Percentiles rank a stretch among this genome's conserved stretches.
phyloP scores from a whole-genome alignment of 768 basidiomycete species.

The Leucosporidium creatinivorum region DNA sequence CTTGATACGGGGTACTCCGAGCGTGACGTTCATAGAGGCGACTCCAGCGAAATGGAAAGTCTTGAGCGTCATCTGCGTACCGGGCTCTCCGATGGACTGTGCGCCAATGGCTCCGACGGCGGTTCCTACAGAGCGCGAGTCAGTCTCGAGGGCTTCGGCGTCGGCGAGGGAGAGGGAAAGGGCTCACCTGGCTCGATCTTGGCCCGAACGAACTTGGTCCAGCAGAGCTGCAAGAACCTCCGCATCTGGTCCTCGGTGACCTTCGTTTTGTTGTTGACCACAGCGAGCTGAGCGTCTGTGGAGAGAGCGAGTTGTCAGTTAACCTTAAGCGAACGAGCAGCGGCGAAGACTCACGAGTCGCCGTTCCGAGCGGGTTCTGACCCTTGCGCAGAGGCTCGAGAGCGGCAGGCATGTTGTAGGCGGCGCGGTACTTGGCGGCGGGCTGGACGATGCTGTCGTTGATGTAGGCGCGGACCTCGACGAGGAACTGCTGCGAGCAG shows the following conservation, averaged over 20 bases:
- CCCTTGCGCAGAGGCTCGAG: slow-evolving; percentile 38
- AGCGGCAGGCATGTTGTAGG: slow-evolving; percentile 76
- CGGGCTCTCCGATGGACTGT: slow-evolving; percentile 95
- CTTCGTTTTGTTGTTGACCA: slow-evolving; percentile 83
- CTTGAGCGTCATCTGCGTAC: slow-evolving; percentile 98
- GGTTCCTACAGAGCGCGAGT: slow-evolving; percentile 57
- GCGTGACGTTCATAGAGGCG: slow-evolving; percentile 98
- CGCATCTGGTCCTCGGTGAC: slow-evolving; percentile 75
- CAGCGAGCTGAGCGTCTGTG: slow-evolving; percentile 52
- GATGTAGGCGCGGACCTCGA: slow-evolving; percentile 64
- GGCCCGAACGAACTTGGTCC: slow-evolving; percentile 86
- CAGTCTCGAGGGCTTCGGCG: background rate
- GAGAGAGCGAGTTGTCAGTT: background rate
- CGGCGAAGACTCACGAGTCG: slow-evolving; percentile 9
- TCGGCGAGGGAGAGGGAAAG: background rate
- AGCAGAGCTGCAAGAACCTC: slow-evolving; percentile 75
- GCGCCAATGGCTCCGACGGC: slow-evolving; percentile 98
- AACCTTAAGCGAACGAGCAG: background rate
- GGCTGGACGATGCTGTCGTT: slow-evolving; percentile 55
- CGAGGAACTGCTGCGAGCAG: slow-evolving; percentile 64
- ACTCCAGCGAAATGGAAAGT: slow-evolving; percentile 99
- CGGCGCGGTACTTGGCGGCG: slow-evolving; percentile 60
- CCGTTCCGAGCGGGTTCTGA: background rate
- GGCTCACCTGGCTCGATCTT: slow-evolving; percentile 83
- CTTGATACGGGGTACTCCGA: slow-evolving; percentile 99